These are phyloP conservation scores for Melanomma pulvis-pyrius DNA, from an alignment of 495 filamentous ascomycete species.

Conservation along the genomic window DNA sequence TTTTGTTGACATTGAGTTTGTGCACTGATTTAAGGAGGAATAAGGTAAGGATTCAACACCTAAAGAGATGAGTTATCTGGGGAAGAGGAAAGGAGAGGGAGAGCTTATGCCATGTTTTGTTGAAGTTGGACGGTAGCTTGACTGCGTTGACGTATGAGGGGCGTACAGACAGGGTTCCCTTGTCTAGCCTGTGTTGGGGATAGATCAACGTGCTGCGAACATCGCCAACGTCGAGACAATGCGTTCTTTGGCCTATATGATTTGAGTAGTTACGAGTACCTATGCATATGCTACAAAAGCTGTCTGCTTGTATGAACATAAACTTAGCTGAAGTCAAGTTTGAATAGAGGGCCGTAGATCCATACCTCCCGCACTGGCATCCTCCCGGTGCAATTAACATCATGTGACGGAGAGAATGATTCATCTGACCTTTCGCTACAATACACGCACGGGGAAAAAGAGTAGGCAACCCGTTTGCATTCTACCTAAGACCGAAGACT, in stretches of 20 bases:
- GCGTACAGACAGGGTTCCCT: constrained; percentile 8
- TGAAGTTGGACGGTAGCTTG: constrained; percentile 20
- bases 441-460: constrained; percentile 2
- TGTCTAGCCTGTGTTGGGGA: constrained; percentile 4
- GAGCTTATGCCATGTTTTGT: constrained; percentile 9
- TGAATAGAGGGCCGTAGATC: too few relatives aligned
- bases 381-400: too few relatives aligned
- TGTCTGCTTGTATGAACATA: not conserved
- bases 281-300: too few relatives aligned
- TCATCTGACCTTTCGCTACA: not conserved
- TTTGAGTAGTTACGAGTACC: too few relatives aligned
- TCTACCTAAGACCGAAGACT: constrained; percentile 13
- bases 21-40: not conserved
- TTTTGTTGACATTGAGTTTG: constrained; percentile 23
- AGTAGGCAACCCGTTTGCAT: constrained; percentile 14
- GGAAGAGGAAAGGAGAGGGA: not conserved
- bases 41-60: not conserved
- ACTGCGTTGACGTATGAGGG: constrained; percentile 31
- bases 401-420: too few relatives aligned
- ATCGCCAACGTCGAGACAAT: constrained; percentile 16
- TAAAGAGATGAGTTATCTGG: not conserved
- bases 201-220: constrained; percentile 16
- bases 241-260: not conserved
- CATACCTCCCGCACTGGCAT: too few relatives aligned
- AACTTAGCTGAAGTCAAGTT: not conserved